Evolutionary conservation across 2,329 filamentous ascomycete genomes (phyloP).

Genomic region (Fusarium lyarnte): DNA sequence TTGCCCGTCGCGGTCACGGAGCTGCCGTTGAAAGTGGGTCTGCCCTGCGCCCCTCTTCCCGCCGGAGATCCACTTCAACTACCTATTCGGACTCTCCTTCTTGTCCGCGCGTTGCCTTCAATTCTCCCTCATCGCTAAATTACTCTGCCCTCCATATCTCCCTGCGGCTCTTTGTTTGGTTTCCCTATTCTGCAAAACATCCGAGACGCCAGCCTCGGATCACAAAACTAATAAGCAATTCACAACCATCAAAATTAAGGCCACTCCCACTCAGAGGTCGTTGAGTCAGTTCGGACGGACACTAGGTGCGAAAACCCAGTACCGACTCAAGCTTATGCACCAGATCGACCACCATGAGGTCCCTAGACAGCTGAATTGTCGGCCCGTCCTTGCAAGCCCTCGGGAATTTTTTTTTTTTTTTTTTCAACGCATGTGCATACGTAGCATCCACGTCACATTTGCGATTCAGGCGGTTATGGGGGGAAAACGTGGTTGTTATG

Average conservation of each 20-base stretch:
- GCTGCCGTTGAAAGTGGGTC: conserved; percentile 31
- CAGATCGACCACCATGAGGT: conserved; percentile 17
- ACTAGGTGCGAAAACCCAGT: conserved; percentile 7
- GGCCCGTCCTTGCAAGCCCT: conserved; percentile 21
- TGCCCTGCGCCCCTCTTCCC: conserved; percentile 17
- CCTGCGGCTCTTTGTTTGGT: conserved; percentile 3
- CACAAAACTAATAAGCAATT: not conserved
- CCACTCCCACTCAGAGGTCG: conserved; percentile 15
- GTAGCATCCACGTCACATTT: conserved; percentile 26
- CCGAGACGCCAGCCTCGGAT: conserved; percentile 5
- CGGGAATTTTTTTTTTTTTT: not conserved
- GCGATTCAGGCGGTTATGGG: conserved; percentile 29
- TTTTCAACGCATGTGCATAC: not conserved
- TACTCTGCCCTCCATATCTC: not conserved
- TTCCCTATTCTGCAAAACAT: conserved; percentile 17
- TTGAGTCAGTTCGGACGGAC: conserved; percentile 25
- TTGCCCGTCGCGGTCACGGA: conserved; percentile 35
- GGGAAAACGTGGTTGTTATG: conserved; percentile 8
- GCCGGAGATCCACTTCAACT: conserved; percentile 4
- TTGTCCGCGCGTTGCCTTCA: not conserved
- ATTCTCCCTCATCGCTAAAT: not conserved
- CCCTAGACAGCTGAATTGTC: conserved; percentile 33
- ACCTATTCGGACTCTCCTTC: conserved; percentile 18
- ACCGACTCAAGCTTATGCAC: conserved; percentile 28
- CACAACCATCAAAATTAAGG: not conserved